Evolutionary conservation across 176 grass and related monocot species (phyloP).

Genomic region (Puya raimondii): DNA sequence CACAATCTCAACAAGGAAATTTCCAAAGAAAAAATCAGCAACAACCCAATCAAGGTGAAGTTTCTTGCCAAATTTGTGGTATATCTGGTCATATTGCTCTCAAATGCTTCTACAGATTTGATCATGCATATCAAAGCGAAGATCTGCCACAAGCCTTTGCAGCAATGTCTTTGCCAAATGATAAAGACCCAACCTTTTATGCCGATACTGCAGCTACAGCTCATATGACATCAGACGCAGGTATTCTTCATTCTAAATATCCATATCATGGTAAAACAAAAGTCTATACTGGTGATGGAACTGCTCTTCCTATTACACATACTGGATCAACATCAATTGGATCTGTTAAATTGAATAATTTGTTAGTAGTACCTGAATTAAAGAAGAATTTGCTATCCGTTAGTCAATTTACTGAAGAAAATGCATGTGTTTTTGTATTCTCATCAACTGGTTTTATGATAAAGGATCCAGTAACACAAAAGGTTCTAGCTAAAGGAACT

Average conservation of each 20-base stretch:
- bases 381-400: conserved; percentile 9
- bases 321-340: neutral
- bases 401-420: neutral
- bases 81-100: neutral
- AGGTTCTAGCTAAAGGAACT: neutral
- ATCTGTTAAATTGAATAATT: neutral
- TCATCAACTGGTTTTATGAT: neutral
- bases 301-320: conserved; percentile 2
- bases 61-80: too few species aligned
- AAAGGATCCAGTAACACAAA: neutral
- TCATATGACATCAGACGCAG: neutral
- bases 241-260: too few species aligned
- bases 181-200: neutral
- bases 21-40: too few species aligned
- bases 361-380: neutral
- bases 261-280: neutral
- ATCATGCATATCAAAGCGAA: neutral
- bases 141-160: neutral
- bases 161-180: neutral
- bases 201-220: neutral
- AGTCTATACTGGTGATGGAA: neutral
- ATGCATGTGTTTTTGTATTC: neutral
- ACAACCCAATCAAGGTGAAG: too few species aligned
- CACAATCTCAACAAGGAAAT: too few species aligned
- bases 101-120: neutral